Evolutionary conservation across 1,139 yeast genomes (phyloP), one percentile per base, ranked within the genome.

Genomic region (Spencermartinsiella ligniputridi): DNA sequence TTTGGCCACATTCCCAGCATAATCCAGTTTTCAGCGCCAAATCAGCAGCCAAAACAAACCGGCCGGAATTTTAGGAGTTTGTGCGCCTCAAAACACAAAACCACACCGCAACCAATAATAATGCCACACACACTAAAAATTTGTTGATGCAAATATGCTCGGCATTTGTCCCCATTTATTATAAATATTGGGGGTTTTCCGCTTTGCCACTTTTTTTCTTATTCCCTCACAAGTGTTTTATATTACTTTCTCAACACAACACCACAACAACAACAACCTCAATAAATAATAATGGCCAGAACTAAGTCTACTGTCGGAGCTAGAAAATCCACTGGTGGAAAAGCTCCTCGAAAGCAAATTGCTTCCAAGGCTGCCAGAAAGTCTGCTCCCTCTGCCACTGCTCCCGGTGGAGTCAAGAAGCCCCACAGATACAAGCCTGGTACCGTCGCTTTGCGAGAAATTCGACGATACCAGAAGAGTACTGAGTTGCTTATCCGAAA

Each of bases 361-460:
- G 97, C 97, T 66, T 89, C 97, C 61, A 90, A 90, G 85, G 97
- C 96, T 64, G 97, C 97, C 62, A 85, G 97, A 82, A 90, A 90
- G 76, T 89, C 97, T 48, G 97, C 97, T 51, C 68, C 69, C 37
- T 53, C 64, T 42, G 51, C 65, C 46, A 92, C 95, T 77, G 78
- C 96, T 56, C 82, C 96, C 57, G 97, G 97, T 71, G 97, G 97
- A 83, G 97, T 90, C 71, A 90, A 90, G 90, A 90, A 90, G 81
- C 97, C 97, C 61, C 97, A 90, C 88, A 88, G 97, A 85, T 90
- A 89, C 79, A 90, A 89, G 92, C 97, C 97, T 72, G 97, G 97
- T 89, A 90, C 97, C 68, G 97, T 90, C 68, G 97, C 97, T 64
- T 85, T 90, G 70, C 90, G 97, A 85, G 97, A 90, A 79, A 90